Evolutionary conservation across 2,329 filamentous ascomycete species (phyloP), one percentile per base, ranked within the genome.

Genomic region (Penicillium thymicola): DNA sequence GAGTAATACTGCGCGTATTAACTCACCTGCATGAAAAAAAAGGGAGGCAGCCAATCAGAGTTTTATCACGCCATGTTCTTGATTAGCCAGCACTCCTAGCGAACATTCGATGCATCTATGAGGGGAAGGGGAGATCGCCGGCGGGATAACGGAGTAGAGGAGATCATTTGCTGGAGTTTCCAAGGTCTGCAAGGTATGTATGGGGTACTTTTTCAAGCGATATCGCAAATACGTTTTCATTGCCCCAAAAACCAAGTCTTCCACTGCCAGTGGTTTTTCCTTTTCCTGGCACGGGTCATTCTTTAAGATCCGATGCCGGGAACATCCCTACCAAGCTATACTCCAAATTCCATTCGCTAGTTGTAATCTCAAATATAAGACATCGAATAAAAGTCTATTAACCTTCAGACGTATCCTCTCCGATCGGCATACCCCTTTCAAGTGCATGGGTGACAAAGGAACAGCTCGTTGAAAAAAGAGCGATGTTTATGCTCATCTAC

Each of bases 71-170:
- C 45, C 30, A 54, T n/a, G n/a, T 34, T 5, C 5, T 50, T 50
- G 23, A 28, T 38, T 51, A 42, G 45, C 45, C 28, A 32, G 10
- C 41, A 30, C 48, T 46, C 36, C 54, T 46, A 30, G 45, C 49
- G 42, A 45, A 52, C 54, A 51, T 52, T 46, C 48, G 48, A 52
- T 52, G 48, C 41, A 46, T 46, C 34, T 2, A 9, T 55, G 48
- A 46, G 48, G 54, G 48, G 47, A n/a, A 51, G 37, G 27, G n/a
- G 23, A 36, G 21, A 51, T 51, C 48, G 13, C 37, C 40, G 10
- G n/a, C 27, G 36, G 8, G 36, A 45, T 14, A 36, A 28, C 27
- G 25, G 34, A 32, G 28, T 48, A n/a, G 30, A 54, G 45, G 52
- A 45, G 5, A n/a, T 38, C 32, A 42, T 52, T 28, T 21, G 42